These are phyloP conservation scores for Lodderomyces jiufengensis DNA, from an alignment of 1,139 yeast species.

Conservation along the genomic window DNA sequence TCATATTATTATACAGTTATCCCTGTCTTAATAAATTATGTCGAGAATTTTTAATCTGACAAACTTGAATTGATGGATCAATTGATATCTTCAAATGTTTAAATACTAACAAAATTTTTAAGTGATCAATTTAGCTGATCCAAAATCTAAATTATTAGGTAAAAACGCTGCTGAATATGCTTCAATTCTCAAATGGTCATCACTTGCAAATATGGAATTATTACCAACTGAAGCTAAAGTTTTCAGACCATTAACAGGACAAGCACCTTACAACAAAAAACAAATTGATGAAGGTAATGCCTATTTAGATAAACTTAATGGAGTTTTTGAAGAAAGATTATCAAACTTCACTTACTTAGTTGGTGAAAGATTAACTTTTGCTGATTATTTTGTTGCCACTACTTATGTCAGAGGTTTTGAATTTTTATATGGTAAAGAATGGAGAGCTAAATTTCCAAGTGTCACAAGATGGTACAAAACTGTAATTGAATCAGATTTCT, in stretches of 20 bases:
- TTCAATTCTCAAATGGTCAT: conserved; percentile 74
- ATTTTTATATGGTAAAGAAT: conserved; percentile 65
- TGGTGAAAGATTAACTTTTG: conserved; percentile 85
- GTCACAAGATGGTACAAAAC: conserved; percentile 86
- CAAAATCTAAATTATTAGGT: conserved; percentile 51
- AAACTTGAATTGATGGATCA: conserved; percentile 4
- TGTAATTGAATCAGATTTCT: conserved; percentile 53
- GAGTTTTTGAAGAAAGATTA: conserved; percentile 62
- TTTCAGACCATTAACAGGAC: conserved; percentile 36
- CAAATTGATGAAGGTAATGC: conserved; percentile 52
- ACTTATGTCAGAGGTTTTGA: conserved; percentile 63
- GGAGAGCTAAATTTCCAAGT: conserved; percentile 75
- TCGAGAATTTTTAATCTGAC: conserved; percentile 62
- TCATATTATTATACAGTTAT: conserved; percentile 63
- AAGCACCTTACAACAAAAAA: conserved; percentile 73
- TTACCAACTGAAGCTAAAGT: conserved; percentile 38
- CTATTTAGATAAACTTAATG: conserved; percentile 36
- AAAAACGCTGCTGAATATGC: conserved; percentile 66
- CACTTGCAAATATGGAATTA: conserved; percentile 73
- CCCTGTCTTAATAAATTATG: conserved; percentile 86
- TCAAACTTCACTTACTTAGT: conserved; percentile 80
- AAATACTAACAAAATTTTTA: conserved; percentile 4
- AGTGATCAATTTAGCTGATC: conserved; percentile 31
- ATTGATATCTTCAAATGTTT: background rate
- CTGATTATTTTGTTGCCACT: conserved; percentile 73